phyloP scores from a whole-genome alignment of 2,329 filamentous ascomycete genomes.

The Verticillium nubilum region DNA sequence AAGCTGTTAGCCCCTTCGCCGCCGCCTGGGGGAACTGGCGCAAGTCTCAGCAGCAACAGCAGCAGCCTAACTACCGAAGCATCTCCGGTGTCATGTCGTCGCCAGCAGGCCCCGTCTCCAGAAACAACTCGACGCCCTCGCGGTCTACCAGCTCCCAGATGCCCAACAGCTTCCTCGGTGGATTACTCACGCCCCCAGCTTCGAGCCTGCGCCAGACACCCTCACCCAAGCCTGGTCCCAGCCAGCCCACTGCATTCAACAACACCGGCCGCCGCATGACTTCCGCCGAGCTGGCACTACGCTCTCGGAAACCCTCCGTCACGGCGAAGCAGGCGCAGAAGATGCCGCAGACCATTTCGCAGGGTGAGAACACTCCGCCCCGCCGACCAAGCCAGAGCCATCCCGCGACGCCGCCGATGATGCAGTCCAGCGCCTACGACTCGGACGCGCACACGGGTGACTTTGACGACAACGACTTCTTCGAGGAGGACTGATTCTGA shows the following conservation, averaged over 20 bases:
- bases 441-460: slow-evolving; percentile 54
- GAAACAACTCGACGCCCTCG: slow-evolving; percentile 51
- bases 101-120: slow-evolving; percentile 25
- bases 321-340: slow-evolving; percentile 33
- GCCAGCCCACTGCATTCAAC: slow-evolving; percentile 56
- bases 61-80: slow-evolving; percentile 33
- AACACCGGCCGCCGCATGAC: slow-evolving; percentile 55
- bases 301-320: slow-evolving; percentile 23
- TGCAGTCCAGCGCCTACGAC: slow-evolving; percentile 53
- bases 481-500: slow-evolving; percentile 38
- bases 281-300: slow-evolving; percentile 40
- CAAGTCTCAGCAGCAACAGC: slow-evolving; percentile 49
- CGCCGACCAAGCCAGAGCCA: slow-evolving; percentile 30
- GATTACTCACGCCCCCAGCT: slow-evolving; percentile 84
- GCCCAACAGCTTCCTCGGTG: slow-evolving; percentile 61
- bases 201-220: slow-evolving; percentile 64
- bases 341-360: slow-evolving; percentile 20
- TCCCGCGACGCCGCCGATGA: slow-evolving; percentile 58
- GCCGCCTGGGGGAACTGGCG: slow-evolving; percentile 98
- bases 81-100: slow-evolving; percentile 42
- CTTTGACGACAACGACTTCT: slow-evolving; percentile 56
- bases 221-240: slow-evolving; percentile 29
- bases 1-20: slow-evolving; percentile 70
- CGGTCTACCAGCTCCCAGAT: slow-evolving; percentile 44
- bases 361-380: slow-evolving; percentile 32